These are phyloP conservation scores for Singerocomus inundabilis DNA, from an alignment of 1,284 basidiomycete species.

Conservation along the genomic window DNA sequence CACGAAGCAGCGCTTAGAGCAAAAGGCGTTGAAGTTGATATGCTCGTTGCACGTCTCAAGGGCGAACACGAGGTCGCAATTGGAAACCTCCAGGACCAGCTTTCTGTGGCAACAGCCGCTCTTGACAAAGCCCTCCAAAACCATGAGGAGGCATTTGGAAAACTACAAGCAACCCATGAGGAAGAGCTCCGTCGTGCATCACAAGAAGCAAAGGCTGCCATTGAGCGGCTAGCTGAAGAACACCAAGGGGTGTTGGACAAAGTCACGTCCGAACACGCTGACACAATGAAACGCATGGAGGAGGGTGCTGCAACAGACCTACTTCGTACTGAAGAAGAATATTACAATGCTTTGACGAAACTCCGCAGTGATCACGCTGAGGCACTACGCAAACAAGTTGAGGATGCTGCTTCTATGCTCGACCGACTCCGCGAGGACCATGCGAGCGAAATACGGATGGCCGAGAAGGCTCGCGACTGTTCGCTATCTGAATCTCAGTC, in stretches of 20 bases:
- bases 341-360: constrained; percentile 73
- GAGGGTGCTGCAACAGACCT: constrained; percentile 53
- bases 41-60: constrained; percentile 45
- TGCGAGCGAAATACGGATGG: constrained; percentile 60
- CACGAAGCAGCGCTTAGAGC: constrained; percentile 53
- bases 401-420: constrained; percentile 57
- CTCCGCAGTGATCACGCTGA: constrained; percentile 67
- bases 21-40: constrained; percentile 54
- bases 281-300: constrained; percentile 57
- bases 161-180: constrained; percentile 47
- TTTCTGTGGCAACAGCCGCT: constrained; percentile 41
- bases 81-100: constrained; percentile 41
- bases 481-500: constrained; percentile 70
- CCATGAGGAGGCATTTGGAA: constrained; percentile 52
- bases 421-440: constrained; percentile 73
- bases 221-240: constrained; percentile 47
- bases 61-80: constrained; percentile 38
- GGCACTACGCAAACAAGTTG: constrained; percentile 55
- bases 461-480: constrained; percentile 72
- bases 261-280: constrained; percentile 53
- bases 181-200: constrained; percentile 46
- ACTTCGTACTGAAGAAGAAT: constrained; percentile 73
- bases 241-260: constrained; percentile 53
- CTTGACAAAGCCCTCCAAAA: constrained; percentile 50
- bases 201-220: constrained; percentile 47